A percentile compares a stretch with the other conserved stretches of the same genome.
Evolutionary conservation across 371 early-diverging fungal genomes (phyloP).

Genomic region (Lichtheimia ramosa): DNA sequence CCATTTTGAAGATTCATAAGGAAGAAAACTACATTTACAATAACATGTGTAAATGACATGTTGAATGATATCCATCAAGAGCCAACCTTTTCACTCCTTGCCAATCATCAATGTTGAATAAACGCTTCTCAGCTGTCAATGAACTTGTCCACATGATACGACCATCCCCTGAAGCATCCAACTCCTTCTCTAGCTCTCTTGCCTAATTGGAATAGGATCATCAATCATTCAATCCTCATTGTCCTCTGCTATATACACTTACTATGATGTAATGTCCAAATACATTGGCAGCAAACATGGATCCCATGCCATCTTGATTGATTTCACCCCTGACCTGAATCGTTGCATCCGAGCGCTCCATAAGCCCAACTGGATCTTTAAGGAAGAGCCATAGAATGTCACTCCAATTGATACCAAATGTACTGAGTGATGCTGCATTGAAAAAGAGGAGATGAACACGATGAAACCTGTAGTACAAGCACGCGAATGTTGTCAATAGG

Average conservation of each 20-base stretch:
- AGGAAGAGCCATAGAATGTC: conserved; percentile 47
- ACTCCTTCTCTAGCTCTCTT: conserved; percentile 51
- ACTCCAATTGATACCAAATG: conserved; percentile 51
- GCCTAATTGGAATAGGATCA: conserved; percentile 32
- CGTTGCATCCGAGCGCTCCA: conserved; percentile 69
- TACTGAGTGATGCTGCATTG: conserved; percentile 80
- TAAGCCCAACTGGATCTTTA: conserved; percentile 57
- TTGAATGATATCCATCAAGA: not conserved
- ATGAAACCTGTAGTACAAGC: conserved; percentile 25
- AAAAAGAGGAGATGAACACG: conserved; percentile 69
- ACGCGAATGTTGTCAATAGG: not conserved
- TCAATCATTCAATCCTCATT: not conserved
- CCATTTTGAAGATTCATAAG: conserved; percentile 83
- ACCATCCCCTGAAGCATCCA: conserved; percentile 49
- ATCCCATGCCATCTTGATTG: conserved; percentile 67
- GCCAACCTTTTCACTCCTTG: conserved; percentile 63
- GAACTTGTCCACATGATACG: conserved; percentile 86
- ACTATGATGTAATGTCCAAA: conserved; percentile 89
- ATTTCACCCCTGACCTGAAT: conserved; percentile 62
- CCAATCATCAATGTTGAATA: conserved; percentile 64
- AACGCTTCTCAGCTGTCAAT: conserved; percentile 49
- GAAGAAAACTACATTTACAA: conserved; percentile 26
- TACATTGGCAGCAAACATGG: conserved; percentile 79
- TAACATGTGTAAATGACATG: not conserved
- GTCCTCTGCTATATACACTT: too few species aligned